Percentiles rank a stretch among this genome's conserved stretches.
These are phyloP conservation scores for Erythrobasidium hasegawianum DNA, from an alignment of 1,284 basidiomycete species.

Conservation along the genomic window DNA sequence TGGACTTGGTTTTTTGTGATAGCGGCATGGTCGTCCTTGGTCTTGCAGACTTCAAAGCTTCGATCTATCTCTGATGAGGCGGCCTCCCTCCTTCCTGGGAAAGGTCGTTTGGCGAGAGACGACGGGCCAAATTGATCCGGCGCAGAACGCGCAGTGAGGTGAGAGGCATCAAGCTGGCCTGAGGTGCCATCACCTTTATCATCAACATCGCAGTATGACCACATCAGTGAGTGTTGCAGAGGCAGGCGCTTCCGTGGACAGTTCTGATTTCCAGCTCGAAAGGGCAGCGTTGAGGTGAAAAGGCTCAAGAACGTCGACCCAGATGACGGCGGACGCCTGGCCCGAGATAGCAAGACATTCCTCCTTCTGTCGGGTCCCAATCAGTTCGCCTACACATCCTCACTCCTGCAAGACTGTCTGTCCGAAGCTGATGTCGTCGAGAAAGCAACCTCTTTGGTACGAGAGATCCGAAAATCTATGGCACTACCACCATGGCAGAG, in stretches of 20 bases:
- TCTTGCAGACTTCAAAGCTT: too few species aligned
- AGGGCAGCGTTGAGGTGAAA: conserved; percentile 37
- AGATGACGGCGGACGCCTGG: conserved; percentile 27
- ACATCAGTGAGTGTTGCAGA: too few species aligned
- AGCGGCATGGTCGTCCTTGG: conserved; percentile 14
- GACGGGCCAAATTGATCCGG: too few species aligned
- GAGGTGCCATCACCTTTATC: too few species aligned
- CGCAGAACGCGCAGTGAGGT: too few species aligned
- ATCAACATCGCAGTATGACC: too few species aligned
- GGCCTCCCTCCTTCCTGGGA: too few species aligned
- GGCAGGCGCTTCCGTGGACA: too few species aligned
- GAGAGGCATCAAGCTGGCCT: too few species aligned
- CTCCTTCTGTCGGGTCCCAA: conserved; percentile 42
- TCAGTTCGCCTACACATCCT: conserved; percentile 27
- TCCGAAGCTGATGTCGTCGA: neutral
- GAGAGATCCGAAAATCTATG: conserved; percentile 41
- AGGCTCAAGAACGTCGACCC: conserved; percentile 41
- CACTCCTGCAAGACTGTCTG: neutral
- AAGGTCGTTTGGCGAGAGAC: too few species aligned
- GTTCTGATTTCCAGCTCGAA: too few species aligned
- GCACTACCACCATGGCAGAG: conserved; percentile 41
- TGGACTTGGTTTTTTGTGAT: conserved; percentile 18
- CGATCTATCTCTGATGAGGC: too few species aligned
- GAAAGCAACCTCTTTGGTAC: conserved; percentile 41
- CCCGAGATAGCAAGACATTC: conserved; percentile 40